Evolutionary conservation across 768 basidiomycete species (phyloP), one percentile per base, ranked within the genome.

Genomic region (Lentinus tigrinus): DNA sequence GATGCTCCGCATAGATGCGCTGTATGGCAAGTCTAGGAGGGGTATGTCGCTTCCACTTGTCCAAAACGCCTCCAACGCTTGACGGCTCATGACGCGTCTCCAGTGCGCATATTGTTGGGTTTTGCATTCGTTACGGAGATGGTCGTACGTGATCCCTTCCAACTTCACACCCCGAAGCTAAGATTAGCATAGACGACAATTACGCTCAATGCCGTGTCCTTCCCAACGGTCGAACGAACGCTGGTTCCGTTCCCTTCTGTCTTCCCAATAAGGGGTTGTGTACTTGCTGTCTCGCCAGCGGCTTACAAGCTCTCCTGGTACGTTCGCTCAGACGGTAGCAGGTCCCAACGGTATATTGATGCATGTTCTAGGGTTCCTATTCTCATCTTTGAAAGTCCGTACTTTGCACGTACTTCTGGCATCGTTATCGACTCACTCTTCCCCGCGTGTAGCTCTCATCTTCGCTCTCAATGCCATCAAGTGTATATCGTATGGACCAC

Each of bases 1-100:
- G 37, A 60, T 62, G 52, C 56, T 65, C 10, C 51, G 64, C 46
- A 47, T 65, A 23, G 61, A 65, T 28, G 64, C 64, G 4, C 24
- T 65, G n/a, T 65, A 65, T 27, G 56, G 43, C 24, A 38, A 43
- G 11, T 60, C 49, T 21, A 42, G 47, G n/a, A 46, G 23, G 48
- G 52, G 64, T 65, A 19, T 39, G 48, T 27, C 11, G 1, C 8
- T 39, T n/a, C 19, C 10, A 21, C 16, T 9, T 16, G 7, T n/a
- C 21, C 40, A 47, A n/a, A 26, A 7, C 13, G n/a, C 24, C 14
- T 34, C 40, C 24, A 52, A 46, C 42, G n/a, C 14, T 43, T 13
- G 10, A n/a, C 19, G 4, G 27, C 37, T 43, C 38, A 48, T 24
- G 26, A 17, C 5, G 4, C 27, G 19, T 38, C 40, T 17, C 10